phyloP scores from a whole-genome alignment of 176 grass and related monocot species.

The Bolboschoenus planiculmis region DNA sequence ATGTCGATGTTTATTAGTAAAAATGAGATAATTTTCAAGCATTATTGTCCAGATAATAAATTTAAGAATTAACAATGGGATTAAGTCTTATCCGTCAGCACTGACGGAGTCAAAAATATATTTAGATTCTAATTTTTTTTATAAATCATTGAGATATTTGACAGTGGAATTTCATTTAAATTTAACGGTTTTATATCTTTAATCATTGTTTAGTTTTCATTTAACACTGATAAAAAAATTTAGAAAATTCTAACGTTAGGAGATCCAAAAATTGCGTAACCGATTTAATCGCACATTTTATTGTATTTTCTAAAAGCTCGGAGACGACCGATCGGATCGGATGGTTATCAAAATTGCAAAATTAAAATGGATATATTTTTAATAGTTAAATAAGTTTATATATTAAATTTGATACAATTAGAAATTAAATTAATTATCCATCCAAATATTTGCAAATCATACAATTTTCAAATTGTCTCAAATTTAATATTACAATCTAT shows the following conservation, averaged over 20 bases:
- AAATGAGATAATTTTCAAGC: too few relatives aligned
- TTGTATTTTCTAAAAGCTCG: neutral
- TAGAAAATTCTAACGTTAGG: neutral
- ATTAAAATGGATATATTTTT: too few relatives aligned
- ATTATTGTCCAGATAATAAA: too few relatives aligned
- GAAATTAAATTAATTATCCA: too few relatives aligned
- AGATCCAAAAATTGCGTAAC: neutral
- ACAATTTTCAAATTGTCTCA: too few relatives aligned
- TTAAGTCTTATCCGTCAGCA: neutral
- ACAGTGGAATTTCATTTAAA: neutral
- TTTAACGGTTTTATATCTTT: neutral
- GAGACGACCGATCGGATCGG: neutral
- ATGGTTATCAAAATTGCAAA: neutral
- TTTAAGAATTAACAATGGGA: neutral
- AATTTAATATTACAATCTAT: too few relatives aligned
- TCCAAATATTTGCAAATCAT: too few relatives aligned
- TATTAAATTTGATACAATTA: too few relatives aligned
- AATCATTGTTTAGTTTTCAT: neutral
- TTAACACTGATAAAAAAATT: neutral
- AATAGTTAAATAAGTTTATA: too few relatives aligned
- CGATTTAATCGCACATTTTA: neutral
- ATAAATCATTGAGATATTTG: neutral
- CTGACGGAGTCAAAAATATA: neutral
- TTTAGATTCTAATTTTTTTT: neutral
- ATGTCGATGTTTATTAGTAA: neutral